These are phyloP conservation scores for Verticillium nonalfalfae DNA, from an alignment of 2,329 filamentous ascomycete genomes.

Conservation along the genomic window DNA sequence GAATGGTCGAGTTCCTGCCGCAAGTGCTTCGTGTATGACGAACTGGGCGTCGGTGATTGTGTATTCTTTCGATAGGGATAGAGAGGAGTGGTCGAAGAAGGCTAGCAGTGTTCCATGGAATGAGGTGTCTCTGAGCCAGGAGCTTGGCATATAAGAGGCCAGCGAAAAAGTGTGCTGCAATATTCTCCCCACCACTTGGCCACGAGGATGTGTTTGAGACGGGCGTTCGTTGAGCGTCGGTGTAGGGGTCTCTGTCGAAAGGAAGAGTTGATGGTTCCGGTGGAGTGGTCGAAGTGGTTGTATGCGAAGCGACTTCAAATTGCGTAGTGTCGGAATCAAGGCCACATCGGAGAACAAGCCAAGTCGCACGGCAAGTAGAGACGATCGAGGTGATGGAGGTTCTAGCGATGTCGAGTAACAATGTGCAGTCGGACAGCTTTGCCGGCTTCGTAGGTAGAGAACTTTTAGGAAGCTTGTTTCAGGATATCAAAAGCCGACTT, in stretches of 20 bases:
- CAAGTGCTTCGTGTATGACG: not conserved
- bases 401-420: not conserved
- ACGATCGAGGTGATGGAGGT: not conserved
- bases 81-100: not conserved
- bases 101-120: not conserved
- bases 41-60: not conserved
- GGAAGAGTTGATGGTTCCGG: not conserved
- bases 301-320: not conserved
- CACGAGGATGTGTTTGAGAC: not conserved
- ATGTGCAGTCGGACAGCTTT: not conserved
- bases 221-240: not conserved
- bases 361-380: not conserved
- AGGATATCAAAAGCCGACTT: not conserved
- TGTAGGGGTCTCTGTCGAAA: not conserved
- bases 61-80: not conserved
- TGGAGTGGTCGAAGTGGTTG: not conserved
- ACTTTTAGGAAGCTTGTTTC: not conserved
- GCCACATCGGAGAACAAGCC: not conserved
- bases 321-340: not conserved
- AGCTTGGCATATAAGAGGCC: not conserved
- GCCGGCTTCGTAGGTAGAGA: not conserved
- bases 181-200: not conserved
- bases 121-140: not conserved
- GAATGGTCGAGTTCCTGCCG: slow-evolving; percentile 3
- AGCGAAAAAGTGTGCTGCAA: not conserved